Percentiles rank a stretch among this genome's conserved stretches.
These are phyloP conservation scores for Ceratocystis eucalypticola DNA, from an alignment of 2,329 filamentous ascomycete species.

Conservation along the genomic window DNA sequence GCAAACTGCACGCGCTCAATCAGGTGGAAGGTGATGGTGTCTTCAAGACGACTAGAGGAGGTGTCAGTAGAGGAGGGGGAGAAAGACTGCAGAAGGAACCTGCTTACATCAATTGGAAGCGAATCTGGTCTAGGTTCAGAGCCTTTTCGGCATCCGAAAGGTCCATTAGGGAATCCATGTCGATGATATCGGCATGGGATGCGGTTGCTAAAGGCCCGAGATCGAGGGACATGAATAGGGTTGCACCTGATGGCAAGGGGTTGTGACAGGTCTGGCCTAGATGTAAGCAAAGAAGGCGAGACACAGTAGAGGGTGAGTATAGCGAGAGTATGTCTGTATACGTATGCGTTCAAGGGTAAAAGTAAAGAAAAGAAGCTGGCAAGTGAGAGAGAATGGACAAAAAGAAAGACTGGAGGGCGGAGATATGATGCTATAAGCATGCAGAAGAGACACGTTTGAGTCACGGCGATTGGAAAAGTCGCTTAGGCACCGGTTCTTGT, in stretches of 20 bases:
- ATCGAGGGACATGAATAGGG: neutral
- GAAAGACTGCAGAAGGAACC: neutral
- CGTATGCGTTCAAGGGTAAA: no score
- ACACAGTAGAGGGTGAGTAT: no score
- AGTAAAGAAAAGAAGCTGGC: no score
- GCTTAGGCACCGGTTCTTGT: no score
- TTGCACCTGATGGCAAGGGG: neutral
- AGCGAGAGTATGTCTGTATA: no score
- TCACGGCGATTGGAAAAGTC: neutral
- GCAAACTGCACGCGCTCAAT: slow-evolving; percentile 98
- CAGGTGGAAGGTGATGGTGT: slow-evolving; percentile 92
- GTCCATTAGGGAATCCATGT: slow-evolving; percentile 84
- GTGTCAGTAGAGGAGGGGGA: neutral
- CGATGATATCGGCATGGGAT: slow-evolving; percentile 19
- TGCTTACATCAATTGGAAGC: slow-evolving; percentile 78
- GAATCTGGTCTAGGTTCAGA: slow-evolving; percentile 79
- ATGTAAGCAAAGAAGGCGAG: no score
- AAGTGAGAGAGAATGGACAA: no score
- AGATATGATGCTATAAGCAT: no score
- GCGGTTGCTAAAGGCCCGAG: neutral
- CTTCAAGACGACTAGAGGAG: slow-evolving; percentile 69
- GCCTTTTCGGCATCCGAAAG: slow-evolving; percentile 73
- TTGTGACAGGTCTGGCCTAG: neutral
- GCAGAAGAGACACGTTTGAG: neutral
- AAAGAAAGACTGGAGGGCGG: no score